A percentile compares a stretch with the other conserved stretches of the same genome.
phyloP scores from a whole-genome alignment of 176 grass and related monocot species.

The Saccharum spontaneum region DNA sequence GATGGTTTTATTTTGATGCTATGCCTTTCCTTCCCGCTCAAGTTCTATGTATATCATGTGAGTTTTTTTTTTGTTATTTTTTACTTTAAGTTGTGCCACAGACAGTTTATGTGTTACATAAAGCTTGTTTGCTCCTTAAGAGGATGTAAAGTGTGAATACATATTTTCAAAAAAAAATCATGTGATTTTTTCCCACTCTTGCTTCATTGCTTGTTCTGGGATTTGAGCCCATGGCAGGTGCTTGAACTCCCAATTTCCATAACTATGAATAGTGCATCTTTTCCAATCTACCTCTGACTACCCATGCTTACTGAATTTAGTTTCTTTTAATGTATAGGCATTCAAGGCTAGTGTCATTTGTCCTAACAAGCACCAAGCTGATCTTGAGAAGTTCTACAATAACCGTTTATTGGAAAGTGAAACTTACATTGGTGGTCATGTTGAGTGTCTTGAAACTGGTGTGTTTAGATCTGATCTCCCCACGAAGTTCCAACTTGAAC shows the following conservation, averaged over 20 bases:
- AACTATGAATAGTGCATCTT: not conserved
- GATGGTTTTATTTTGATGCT: not conserved
- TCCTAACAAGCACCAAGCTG: constrained; percentile 96
- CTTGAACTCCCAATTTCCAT: not conserved
- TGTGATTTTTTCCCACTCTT: not conserved
- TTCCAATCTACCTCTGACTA: not conserved
- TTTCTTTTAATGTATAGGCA: constrained; percentile 65
- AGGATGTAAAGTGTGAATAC: constrained; percentile 9
- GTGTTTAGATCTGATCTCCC: constrained; percentile 99
- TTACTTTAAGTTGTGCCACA: no score
- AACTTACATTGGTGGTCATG: constrained; percentile 98
- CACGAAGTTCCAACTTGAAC: constrained; percentile 89
- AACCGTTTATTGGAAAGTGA: constrained; percentile 95
- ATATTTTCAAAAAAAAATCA: not conserved
- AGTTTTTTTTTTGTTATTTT: not conserved
- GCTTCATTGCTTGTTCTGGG: not conserved
- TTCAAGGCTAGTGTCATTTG: constrained; percentile 90
- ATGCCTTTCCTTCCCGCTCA: constrained; percentile 1
- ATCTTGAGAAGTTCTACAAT: constrained; percentile 88
- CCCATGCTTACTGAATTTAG: constrained; percentile 36
- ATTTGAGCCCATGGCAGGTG: constrained; percentile 15
- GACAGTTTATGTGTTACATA: not conserved
- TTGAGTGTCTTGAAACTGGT: constrained; percentile 99
- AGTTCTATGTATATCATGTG: not conserved
- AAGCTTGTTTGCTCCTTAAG: constrained; percentile 12